These are phyloP conservation scores for Talinum fruticosum DNA, from an alignment of 148 eudicot species.

Conservation along the genomic window DNA sequence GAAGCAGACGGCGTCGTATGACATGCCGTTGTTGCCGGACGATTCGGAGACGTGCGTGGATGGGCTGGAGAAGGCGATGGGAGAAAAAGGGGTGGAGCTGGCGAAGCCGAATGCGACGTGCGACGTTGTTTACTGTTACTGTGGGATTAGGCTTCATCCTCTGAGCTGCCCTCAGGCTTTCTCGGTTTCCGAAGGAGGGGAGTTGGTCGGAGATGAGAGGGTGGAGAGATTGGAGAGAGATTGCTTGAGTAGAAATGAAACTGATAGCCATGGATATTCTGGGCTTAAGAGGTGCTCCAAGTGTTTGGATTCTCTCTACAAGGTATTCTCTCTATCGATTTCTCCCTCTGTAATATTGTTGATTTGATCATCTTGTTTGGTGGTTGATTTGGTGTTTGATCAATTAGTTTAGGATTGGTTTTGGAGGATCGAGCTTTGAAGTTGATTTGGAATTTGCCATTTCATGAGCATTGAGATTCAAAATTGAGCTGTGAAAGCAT, in stretches of 20 bases:
- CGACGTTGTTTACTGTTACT: slow-evolving; percentile 64
- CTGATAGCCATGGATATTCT: slow-evolving; percentile 12
- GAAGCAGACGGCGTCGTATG: slow-evolving; percentile 31
- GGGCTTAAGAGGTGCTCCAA: slow-evolving; percentile 56
- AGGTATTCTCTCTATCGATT: slow-evolving; percentile 32
- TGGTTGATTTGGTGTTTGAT: background rate
- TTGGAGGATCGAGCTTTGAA: background rate
- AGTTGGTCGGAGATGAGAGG: slow-evolving; percentile 38
- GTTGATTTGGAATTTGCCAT: background rate
- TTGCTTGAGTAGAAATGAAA: slow-evolving; percentile 35
- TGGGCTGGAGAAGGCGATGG: slow-evolving; percentile 42
- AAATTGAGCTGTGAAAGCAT: background rate
- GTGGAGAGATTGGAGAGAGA: slow-evolving; percentile 55
- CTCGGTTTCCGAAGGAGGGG: slow-evolving; percentile 28
- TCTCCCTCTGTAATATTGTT: background rate
- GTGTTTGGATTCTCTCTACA: slow-evolving; percentile 60
- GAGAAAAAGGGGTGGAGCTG: slow-evolving; percentile 48
- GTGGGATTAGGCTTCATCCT: slow-evolving; percentile 68
- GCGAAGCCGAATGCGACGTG: slow-evolving; percentile 55
- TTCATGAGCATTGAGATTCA: background rate
- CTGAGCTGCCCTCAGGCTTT: slow-evolving; percentile 63
- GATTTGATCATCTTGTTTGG: background rate
- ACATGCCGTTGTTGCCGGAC: slow-evolving; percentile 74
- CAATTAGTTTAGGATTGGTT: background rate
- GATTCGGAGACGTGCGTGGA: slow-evolving; percentile 76